Evolutionary conservation across 352 stramenopile species (phyloP).

Genomic region (Globisporangium paroecandrum): DNA sequence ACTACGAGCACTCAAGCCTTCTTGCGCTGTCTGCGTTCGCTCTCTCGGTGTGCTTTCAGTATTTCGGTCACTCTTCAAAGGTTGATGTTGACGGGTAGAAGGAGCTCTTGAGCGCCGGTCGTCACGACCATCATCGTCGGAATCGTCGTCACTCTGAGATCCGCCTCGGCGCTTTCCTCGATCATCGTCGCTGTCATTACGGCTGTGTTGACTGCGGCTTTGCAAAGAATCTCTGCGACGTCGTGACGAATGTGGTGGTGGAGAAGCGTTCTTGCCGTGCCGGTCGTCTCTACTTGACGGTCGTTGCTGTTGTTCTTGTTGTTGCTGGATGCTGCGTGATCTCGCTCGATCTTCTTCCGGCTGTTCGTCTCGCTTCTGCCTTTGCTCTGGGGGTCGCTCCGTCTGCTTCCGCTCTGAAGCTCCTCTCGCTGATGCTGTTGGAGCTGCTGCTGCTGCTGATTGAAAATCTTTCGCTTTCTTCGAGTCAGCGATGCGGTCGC

Average conservation of each 20-base stretch:
- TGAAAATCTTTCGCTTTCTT: conserved; percentile 19
- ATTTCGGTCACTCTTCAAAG: not conserved
- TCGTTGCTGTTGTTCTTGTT: not conserved
- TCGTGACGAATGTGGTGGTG: not conserved
- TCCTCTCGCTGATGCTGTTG: conserved; percentile 8
- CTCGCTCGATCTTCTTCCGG: conserved; percentile 13
- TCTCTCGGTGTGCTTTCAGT: not conserved
- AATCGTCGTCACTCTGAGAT: conserved; percentile 10
- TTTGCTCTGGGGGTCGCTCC: conserved; percentile 14
- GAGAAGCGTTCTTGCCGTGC: conserved; percentile 8
- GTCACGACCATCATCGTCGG: conserved; percentile 17
- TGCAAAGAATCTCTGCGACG: conserved; percentile 11
- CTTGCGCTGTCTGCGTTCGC: not conserved
- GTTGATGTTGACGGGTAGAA: not conserved
- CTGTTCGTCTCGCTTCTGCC: conserved; percentile 18
- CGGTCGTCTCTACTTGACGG: conserved; percentile 2
- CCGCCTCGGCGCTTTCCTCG: conserved; percentile 12
- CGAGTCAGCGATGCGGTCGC: conserved; percentile 29
- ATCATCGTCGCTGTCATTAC: conserved; percentile 22
- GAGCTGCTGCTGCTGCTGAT: not conserved
- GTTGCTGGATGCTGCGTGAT: conserved; percentile 11
- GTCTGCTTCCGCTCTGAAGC: conserved; percentile 18
- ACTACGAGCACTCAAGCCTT: not conserved
- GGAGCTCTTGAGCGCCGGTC: not conserved
- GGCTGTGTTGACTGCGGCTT: conserved; percentile 16